Percentiles rank a stretch among this genome's conserved stretches.
These are phyloP conservation scores for Zostera marina DNA, from an alignment of 116 monocot genomes.

Conservation along the genomic window DNA sequence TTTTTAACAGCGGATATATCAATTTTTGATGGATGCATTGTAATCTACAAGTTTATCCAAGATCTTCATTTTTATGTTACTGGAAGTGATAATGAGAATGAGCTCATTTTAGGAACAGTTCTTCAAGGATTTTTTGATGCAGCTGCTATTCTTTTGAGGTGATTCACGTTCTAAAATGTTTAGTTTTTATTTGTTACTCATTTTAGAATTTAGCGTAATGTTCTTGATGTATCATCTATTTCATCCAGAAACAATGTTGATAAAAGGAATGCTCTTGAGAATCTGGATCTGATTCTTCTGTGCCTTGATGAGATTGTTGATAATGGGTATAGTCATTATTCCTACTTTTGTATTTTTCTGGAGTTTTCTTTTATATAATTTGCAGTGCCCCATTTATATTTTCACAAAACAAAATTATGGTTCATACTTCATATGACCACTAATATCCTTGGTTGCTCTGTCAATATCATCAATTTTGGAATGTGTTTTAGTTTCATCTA, in stretches of 20 bases:
- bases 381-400: background rate
- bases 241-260: conserved; percentile 32
- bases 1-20: conserved; percentile 16
- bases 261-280: conserved; percentile 40
- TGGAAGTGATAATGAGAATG: conserved; percentile 28
- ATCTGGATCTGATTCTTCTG: conserved; percentile 44
- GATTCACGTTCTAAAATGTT: background rate
- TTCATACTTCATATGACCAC: too few relatives aligned
- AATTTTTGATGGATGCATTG: conserved; percentile 19
- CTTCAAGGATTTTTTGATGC: conserved; percentile 31
- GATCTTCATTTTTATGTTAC: conserved; percentile 31
- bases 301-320: conserved; percentile 55
- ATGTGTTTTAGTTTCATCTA: too few relatives aligned
- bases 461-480: too few relatives aligned
- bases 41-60: conserved; percentile 29
- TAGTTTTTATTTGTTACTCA: background rate
- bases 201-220: background rate
- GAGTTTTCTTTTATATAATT: background rate
- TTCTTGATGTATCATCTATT: background rate
- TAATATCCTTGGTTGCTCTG: too few relatives aligned
- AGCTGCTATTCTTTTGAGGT: conserved; percentile 31
- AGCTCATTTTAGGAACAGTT: conserved; percentile 27
- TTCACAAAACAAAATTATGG: too few relatives aligned
- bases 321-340: conserved; percentile 24
- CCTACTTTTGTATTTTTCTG: background rate